Base-by-base conservation (phyloP, 768 basidiomycete species). In the Boletus coccyginus region DNA sequence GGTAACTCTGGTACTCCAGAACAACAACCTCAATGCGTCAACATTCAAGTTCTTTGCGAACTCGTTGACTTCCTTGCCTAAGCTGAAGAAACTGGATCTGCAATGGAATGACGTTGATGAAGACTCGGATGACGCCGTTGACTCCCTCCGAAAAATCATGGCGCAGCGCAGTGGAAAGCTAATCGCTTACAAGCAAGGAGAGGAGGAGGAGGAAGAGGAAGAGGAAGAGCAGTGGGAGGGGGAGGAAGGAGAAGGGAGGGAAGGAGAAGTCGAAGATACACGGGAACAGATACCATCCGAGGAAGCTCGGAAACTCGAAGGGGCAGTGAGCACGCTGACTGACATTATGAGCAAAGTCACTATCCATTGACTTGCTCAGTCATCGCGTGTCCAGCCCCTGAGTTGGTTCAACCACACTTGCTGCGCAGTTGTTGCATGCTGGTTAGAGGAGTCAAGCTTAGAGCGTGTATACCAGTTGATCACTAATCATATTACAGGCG, bases 91-190 rank as follows among this genome's bases (percentile, higher is more conserved):
- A 52, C 72, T 98, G 50, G 96, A 98, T 70, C 66, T 98, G 56
- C 94, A 96, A 66, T 93, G 91, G 75, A 98, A 95, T 63, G 94
- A 95, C 13, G 79, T 84, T 55, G 89, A 92, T 44, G 92, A 90
- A 51, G 86, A 88, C 31, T 85, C 85, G 46, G 87, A 85, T 58
- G 73, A 80, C 60, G 62, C 55, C 31, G 32, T 90, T 17, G 78
- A 81, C 54, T 75, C 79, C 46, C 71, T 92, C 50, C 72, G 70
- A 13, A 69, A 78, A 45, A 76, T 80, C 52, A 71, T 92, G 66
- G 84, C 81, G 67, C 78, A 77, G 55, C 81, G 88, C 31, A 84
- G 85, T 32, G 90, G 90, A 4, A 87, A 81, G 60, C 68, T 91
- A 7, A 73, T 86, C 8, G 76, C 83, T 0, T 78, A 81, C 2